Evolutionary conservation across 805 yeast genomes (phyloP).

Genomic region (Debaryomyces hansenii): DNA sequence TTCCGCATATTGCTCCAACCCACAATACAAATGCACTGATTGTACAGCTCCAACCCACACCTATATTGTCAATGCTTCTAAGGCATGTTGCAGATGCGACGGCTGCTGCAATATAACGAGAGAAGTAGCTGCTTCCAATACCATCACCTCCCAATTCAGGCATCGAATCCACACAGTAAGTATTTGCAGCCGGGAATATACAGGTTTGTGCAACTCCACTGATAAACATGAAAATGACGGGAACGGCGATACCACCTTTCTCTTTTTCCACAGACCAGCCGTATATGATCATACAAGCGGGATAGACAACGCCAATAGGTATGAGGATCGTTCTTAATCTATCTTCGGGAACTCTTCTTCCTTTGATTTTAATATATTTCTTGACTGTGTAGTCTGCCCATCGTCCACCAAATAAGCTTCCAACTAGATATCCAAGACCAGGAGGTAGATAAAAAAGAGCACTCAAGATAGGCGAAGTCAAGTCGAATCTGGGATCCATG

Average conservation of each 20-base stretch:
- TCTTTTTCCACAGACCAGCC: constrained; percentile 53
- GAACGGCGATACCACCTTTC: constrained; percentile 57
- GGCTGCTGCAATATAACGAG: constrained; percentile 52
- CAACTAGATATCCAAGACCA: constrained; percentile 52
- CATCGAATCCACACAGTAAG: constrained; percentile 60
- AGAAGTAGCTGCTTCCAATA: constrained; percentile 52
- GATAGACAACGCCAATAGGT: constrained; percentile 45
- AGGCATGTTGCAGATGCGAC: constrained; percentile 52
- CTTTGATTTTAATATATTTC: constrained; percentile 41
- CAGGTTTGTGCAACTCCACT: constrained; percentile 53
- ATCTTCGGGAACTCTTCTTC: constrained; percentile 47
- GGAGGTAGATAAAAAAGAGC: constrained; percentile 58
- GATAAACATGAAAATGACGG: constrained; percentile 48
- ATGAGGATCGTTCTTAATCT: constrained; percentile 20
- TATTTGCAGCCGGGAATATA: constrained; percentile 52
- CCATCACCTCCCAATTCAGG: constrained; percentile 57
- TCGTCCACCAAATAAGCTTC: constrained; percentile 52
- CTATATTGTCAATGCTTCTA: constrained; percentile 45
- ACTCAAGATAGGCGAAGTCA: constrained; percentile 49
- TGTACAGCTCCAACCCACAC: constrained; percentile 58
- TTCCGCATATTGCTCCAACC: constrained; percentile 34
- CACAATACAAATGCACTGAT: constrained; percentile 45
- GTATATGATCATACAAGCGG: constrained; percentile 46
- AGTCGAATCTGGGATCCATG: constrained; percentile 53
- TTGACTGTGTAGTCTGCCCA: constrained; percentile 51